Evolutionary conservation across 164 flowering plant genomes (phyloP).

Genomic region (Tetracentron sinense): DNA sequence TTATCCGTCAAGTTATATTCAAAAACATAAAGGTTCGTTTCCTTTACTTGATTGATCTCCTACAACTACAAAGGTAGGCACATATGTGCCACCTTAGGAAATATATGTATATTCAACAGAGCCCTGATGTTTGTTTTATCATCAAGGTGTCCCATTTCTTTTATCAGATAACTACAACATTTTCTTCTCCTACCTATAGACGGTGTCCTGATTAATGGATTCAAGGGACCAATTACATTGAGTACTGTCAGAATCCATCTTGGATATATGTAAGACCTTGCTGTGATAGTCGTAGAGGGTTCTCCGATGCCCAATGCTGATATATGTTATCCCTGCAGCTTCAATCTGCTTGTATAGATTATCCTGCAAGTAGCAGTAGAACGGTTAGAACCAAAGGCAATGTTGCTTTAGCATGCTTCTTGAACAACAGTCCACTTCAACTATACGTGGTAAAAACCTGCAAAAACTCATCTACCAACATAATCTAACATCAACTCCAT

Average conservation of each 20-base stretch:
- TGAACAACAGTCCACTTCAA: neutral
- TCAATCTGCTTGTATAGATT: conserved; percentile 65
- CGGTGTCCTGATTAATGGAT: conserved; percentile 27
- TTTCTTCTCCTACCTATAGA: conserved; percentile 18
- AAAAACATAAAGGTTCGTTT: too few relatives aligned
- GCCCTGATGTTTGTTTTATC: neutral
- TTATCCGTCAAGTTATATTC: too few relatives aligned
- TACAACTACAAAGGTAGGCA: too few relatives aligned
- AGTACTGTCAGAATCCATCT: conserved; percentile 30
- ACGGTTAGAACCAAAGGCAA: neutral
- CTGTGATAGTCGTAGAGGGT: conserved; percentile 60
- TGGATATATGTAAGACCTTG: conserved; percentile 49
- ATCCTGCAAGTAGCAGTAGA: conserved; percentile 39
- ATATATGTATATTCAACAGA: neutral
- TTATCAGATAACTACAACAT: neutral
- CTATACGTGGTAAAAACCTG: too few relatives aligned
- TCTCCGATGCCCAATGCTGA: conserved; percentile 80
- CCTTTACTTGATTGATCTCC: too few relatives aligned
- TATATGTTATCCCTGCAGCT: conserved; percentile 76
- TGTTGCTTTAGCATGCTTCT: neutral
- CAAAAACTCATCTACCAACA: too few relatives aligned
- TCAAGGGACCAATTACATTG: conserved; percentile 58
- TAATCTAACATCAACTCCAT: too few relatives aligned
- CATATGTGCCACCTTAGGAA: too few relatives aligned
- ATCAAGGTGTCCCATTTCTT: neutral